Base-by-base conservation (phyloP, 2,329 filamentous ascomycete species). In the Alternaria atra region DNA sequence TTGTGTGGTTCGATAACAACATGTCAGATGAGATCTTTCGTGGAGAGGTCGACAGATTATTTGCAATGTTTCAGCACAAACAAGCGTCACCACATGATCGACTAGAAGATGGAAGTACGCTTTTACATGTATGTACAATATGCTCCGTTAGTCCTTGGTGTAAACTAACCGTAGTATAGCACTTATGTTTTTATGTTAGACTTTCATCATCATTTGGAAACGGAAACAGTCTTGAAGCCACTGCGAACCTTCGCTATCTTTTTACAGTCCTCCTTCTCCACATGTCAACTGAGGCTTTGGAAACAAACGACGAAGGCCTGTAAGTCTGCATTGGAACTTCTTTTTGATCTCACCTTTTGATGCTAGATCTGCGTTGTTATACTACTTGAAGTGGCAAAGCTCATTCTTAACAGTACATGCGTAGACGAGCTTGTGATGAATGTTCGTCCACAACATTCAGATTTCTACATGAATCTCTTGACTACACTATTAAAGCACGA, bases 211-310 rank as follows among this genome's bases (percentile, higher is more conserved):
- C 20, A 20, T 20, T 2, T 20, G 20, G 2, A 20, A 20, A 20
- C 20, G 2, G 20, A 20, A 2, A 6, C 25, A 29, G 7, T 4
- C 25, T 6, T 1, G 0, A 17, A 15, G 8, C 0, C 1, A 15
- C 0, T 15, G 13, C 5, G 23, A 44, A 44, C 23, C 25, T 44
- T 27, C 15, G 6, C 12, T 44, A 29, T 44, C 15, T 44, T 2
- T n/a, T 44, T 25, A 29, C 5, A 17, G 29, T 0, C 17, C 13
- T 44, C 1, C 23, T 44, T 7, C 1, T 7, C 15, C 0, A 1
- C 6, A 46, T 46, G 25, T 9, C 15, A 13, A 17, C 5, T 6
- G 42, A 46, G 1, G 42, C 25, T 30, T 46, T 46, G 3, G 25
- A 46, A 27, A 46, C 0, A 12, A 13, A 46, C 8, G 15, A 46